A percentile compares a stretch with the other conserved stretches of the same genome.
Conservation (phyloP, 139 green algal genomes). For the Desmodesmus armatus region DNA sequence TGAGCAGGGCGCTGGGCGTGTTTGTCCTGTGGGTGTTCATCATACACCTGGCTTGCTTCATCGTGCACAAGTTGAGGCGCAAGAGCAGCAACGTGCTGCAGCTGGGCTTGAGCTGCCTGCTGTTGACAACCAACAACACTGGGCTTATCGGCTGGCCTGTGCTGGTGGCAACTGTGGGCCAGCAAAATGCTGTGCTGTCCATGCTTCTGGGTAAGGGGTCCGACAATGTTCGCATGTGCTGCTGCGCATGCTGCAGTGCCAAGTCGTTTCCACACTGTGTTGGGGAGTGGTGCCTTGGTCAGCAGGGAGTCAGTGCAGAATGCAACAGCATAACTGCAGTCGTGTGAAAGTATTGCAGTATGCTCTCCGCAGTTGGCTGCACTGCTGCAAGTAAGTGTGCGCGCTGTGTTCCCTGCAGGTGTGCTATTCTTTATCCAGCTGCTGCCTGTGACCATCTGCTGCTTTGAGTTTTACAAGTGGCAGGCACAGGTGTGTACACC, state of each 20-base stretch:
- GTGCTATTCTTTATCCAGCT: slow-evolving; percentile 39
- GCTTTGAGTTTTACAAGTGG: slow-evolving; percentile 30
- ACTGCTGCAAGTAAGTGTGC: not conserved
- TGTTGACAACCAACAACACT: slow-evolving; percentile 39
- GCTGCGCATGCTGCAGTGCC: not conserved
- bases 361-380: too few species aligned
- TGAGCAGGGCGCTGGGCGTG: slow-evolving; percentile 42
- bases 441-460: slow-evolving; percentile 25
- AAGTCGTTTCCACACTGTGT: too few species aligned
- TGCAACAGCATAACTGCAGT: too few species aligned
- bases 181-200: slow-evolving; percentile 20
- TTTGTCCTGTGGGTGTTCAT: slow-evolving; percentile 45
- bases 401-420: not conserved
- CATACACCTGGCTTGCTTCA: slow-evolving; percentile 8
- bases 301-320: too few species aligned
- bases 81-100: not conserved
- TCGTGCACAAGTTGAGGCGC: not conserved
- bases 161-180: slow-evolving; percentile 30
- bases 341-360: too few species aligned
- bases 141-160: slow-evolving; percentile 38
- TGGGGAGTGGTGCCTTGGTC: too few species aligned
- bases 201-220: slow-evolving; percentile 29
- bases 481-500: too few species aligned
- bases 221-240: not conserved
- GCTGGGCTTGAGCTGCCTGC: slow-evolving; percentile 16